Evolutionary conservation across 176 grass and related monocot species (phyloP), one percentile per base, ranked within the genome.

Genomic region (Coix lacrymajobi): DNA sequence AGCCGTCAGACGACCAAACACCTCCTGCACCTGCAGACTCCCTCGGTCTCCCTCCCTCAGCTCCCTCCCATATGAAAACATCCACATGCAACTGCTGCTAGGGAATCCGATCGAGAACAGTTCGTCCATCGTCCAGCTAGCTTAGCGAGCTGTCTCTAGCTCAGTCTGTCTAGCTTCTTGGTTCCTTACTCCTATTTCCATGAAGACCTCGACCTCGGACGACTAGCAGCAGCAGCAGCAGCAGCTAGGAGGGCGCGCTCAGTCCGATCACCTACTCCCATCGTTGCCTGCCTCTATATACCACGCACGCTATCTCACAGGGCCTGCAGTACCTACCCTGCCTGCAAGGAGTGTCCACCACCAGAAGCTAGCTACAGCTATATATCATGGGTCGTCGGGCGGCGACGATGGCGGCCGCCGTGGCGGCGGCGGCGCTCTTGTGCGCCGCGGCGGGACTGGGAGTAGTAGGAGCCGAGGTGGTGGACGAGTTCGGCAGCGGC

Each of bases 1-100:
- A 38, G 37, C 6, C 39, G 39, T 43, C 80, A 88, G 84, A 84
- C 87, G 9, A 58, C 54, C 81, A 75, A 87, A 73, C 73, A 51
- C 46, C 71, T 38, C 46, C 71, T 38, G 61, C 43, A 9, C 67
- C 3, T 6, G 8, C 33, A 3, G 41, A 36, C 30, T 25, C 41
- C 8, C 17, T 11, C 11, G 22, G 76, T 78, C 40, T 41, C 11
- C 58, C 44, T 15, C n/a, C n/a, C n/a, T n/a, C n/a, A n/a, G n/a
- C 9, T 66, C 30, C 57, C 73, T 54, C 68, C 80, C 86, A 71
- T 77, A 77, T 77, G 41, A 83, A 52, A n/a, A 3, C 56, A 79
- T 48, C 16, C 62, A 0, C 62, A 0, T 29, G 24, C 66, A 33
- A 16, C 71, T 12, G 11, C 84, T n/a, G n/a, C n/a, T n/a, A 79